Evolutionary conservation across 257 asterid species (phyloP).

Genomic region (Capsicum chinense): DNA sequence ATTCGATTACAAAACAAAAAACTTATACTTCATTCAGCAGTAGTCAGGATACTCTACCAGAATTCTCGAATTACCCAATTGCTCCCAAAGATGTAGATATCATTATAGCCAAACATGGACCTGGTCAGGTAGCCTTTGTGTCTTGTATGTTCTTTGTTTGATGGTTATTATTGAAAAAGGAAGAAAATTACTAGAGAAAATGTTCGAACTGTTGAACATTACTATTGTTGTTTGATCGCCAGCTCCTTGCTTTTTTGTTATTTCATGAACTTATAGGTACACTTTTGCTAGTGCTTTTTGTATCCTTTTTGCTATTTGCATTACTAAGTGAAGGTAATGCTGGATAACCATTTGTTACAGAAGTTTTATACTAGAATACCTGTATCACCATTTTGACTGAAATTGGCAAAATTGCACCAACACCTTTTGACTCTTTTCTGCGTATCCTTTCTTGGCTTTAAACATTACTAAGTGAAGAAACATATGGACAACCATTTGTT

Average conservation of each 20-base stretch:
- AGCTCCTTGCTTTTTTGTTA: background rate
- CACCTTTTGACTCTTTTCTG: background rate
- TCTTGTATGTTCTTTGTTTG: slow-evolving; percentile 22
- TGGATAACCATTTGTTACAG: background rate
- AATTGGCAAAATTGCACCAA: background rate
- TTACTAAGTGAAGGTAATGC: background rate
- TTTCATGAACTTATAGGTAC: slow-evolving; percentile 15
- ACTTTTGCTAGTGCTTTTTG: background rate
- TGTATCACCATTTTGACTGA: background rate
- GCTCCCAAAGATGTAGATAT: slow-evolving; percentile 64
- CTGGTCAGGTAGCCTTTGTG: slow-evolving; percentile 73
- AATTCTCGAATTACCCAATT: slow-evolving; percentile 57
- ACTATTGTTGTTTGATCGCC: background rate
- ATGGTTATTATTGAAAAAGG: slow-evolving; percentile 20
- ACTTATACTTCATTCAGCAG: slow-evolving; percentile 81
- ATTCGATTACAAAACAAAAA: slow-evolving; percentile 51
- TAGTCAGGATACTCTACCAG: slow-evolving; percentile 73
- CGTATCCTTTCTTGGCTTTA: background rate
- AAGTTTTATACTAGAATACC: background rate
- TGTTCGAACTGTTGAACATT: background rate
- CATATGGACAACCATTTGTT: background rate
- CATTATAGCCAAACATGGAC: slow-evolving; percentile 74
- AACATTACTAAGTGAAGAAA: background rate
- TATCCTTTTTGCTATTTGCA: background rate
- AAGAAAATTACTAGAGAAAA: background rate